Evolutionary conservation across 257 asterid species (phyloP).

Genomic region (Scutellaria baicalensis): DNA sequence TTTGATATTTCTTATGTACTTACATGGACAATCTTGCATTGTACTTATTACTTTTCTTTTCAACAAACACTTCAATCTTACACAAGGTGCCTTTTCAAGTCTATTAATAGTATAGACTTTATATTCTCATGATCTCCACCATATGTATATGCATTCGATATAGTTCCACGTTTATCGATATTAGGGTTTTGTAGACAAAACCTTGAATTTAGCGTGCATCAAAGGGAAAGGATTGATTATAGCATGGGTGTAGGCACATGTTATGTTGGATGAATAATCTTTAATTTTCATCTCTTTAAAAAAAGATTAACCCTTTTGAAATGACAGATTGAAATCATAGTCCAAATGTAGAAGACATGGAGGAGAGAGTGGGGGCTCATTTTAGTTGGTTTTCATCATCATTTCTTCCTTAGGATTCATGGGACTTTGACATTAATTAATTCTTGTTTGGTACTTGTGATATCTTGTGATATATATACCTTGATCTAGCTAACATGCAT

Average conservation of each 20-base stretch:
- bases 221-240: constrained; percentile 13
- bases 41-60: too few relatives aligned
- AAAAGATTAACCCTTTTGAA: constrained; percentile 25
- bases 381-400: constrained; percentile 29
- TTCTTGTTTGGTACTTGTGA: constrained; percentile 15
- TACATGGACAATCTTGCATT: too few relatives aligned
- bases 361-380: constrained; percentile 32
- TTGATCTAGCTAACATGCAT: too few relatives aligned
- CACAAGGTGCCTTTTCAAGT: too few relatives aligned
- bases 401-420: not conserved
- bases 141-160: too few relatives aligned
- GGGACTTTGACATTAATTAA: not conserved
- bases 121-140: too few relatives aligned
- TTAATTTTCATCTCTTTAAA: not conserved
- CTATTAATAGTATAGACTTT: too few relatives aligned
- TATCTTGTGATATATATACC: not conserved
- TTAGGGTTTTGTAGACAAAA: not conserved
- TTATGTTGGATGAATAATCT: constrained; percentile 25
- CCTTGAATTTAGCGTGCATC: constrained; percentile 1
- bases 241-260: constrained; percentile 37
- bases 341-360: constrained; percentile 22
- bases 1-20: too few relatives aligned
- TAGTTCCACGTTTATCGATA: not conserved
- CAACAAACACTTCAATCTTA: too few relatives aligned
- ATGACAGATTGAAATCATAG: constrained; percentile 21